phyloP scores from a whole-genome alignment of 208 protist species.

The Acanthamoeba sp. region DNA sequence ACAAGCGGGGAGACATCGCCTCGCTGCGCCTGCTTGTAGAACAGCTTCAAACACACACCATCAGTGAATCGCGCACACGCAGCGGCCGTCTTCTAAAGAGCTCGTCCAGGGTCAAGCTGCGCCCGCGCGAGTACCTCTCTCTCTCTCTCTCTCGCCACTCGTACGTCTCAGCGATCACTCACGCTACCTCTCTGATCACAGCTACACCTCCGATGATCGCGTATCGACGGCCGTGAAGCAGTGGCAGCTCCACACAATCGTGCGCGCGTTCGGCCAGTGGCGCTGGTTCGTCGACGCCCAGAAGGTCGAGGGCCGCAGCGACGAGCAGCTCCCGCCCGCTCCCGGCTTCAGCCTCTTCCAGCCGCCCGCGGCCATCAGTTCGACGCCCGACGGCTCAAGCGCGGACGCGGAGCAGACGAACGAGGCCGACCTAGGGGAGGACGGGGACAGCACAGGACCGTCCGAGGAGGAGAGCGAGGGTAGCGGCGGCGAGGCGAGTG shows the following conservation, averaged over 20 bases:
- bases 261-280: constrained; percentile 43
- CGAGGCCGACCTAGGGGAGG: neutral
- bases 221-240: constrained; percentile 64
- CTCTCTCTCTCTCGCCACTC: neutral
- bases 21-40: constrained; percentile 10
- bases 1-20: constrained; percentile 46
- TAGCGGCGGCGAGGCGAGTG: neutral
- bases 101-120: constrained; percentile 3
- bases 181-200: too few species aligned
- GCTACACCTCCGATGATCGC: constrained; percentile 52
- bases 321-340: neutral
- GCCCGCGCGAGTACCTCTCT: neutral
- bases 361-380: neutral
- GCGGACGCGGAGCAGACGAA: neutral
- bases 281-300: constrained; percentile 34
- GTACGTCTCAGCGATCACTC: too few species aligned
- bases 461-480: constrained; percentile 1
- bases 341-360: neutral
- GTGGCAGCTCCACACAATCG: constrained; percentile 51
- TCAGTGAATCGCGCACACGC: constrained; percentile 62
- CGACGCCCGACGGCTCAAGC: neutral
- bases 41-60: constrained; percentile 67
- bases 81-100: constrained; percentile 18
- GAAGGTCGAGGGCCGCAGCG: neutral
- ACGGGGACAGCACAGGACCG: neutral